Evolutionary conservation across 441 rosid species (phyloP).

Genomic region (Erodium trifolium): DNA sequence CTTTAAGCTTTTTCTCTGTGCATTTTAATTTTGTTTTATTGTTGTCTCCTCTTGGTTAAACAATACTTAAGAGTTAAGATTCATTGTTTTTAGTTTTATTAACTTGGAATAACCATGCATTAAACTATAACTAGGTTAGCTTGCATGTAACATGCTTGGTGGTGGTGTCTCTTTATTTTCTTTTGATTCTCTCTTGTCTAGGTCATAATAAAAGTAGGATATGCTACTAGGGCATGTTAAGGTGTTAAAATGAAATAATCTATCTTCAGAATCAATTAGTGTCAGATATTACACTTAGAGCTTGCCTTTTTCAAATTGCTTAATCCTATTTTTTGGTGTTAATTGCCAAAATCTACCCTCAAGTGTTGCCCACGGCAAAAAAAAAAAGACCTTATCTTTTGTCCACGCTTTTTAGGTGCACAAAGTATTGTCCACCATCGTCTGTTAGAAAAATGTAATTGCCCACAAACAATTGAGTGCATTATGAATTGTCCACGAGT

Average conservation of each 20-base stretch:
- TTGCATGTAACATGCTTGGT: background rate
- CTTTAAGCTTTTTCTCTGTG: background rate
- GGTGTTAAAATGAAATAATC: background rate
- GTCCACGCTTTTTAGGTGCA: no score
- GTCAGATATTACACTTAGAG: background rate
- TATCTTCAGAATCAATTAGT: slow-evolving; percentile 2
- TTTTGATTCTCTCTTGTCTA: background rate
- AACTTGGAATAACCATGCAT: background rate
- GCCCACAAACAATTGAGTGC: no score
- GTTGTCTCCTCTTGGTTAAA: background rate
- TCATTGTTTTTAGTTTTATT: background rate
- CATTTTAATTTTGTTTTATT: background rate
- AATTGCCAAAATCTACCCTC: no score
- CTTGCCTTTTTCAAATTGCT: background rate
- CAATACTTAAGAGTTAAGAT: background rate
- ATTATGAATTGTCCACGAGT: no score
- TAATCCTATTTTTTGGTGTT: background rate
- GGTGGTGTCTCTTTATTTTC: background rate
- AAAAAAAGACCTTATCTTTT: no score
- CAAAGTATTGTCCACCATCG: no score
- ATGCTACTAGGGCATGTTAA: background rate
- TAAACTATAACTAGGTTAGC: background rate
- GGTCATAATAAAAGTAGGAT: background rate
- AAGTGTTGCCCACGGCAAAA: no score
- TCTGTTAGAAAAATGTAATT: no score